phyloP scores from a whole-genome alignment of 441 rosid species.

The Populus tomentosa region DNA sequence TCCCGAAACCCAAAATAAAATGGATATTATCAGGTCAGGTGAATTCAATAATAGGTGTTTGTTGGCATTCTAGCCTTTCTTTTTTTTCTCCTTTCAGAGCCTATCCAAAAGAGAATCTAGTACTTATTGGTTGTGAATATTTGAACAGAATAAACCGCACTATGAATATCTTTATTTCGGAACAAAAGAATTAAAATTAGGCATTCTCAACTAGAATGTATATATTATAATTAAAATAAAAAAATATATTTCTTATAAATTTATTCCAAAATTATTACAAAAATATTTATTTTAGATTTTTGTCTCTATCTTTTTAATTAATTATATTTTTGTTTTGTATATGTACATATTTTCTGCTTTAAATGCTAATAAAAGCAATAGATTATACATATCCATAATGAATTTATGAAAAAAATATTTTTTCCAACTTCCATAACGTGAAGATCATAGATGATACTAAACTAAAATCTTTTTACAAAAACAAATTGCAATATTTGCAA shows the following conservation, averaged over 20 bases:
- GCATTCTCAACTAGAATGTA: no score
- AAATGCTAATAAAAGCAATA: not conserved
- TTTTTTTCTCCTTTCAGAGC: not conserved
- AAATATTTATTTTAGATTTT: no score
- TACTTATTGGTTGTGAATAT: not conserved
- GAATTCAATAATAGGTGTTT: not conserved
- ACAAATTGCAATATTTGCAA: not conserved
- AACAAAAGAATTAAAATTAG: conserved; percentile 1
- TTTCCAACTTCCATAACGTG: not conserved
- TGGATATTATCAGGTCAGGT: no score
- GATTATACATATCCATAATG: not conserved
- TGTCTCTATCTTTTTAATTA: no score
- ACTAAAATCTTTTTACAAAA: no score
- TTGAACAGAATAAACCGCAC: not conserved
- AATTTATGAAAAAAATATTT: not conserved
- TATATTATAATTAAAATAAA: no score
- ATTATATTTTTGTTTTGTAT: no score
- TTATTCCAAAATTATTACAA: no score
- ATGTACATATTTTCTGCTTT: no score
- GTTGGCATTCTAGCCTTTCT: not conserved
- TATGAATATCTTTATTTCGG: not conserved
- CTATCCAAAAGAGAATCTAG: not conserved
- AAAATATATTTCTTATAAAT: no score
- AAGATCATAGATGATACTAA: not conserved
- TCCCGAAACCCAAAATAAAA: no score